Conservation (phyloP, 371 early-diverging fungal genomes). For the Batkoa obscura region DNA sequence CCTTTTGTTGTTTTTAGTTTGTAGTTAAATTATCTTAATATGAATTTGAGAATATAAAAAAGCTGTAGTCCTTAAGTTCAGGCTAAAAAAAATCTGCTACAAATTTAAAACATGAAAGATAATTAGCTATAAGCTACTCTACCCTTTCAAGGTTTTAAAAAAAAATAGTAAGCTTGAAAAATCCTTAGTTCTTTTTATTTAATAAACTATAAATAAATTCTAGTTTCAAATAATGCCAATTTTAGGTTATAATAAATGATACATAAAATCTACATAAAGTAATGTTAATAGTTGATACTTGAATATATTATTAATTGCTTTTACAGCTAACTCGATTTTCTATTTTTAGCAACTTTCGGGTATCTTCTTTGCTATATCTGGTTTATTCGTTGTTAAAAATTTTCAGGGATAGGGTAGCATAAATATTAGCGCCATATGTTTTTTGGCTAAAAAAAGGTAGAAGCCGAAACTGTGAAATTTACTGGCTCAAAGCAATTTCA, state of each 20-base stretch:
- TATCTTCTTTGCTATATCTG: too few relatives aligned
- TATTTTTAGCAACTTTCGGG: too few relatives aligned
- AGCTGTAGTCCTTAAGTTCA: background rate
- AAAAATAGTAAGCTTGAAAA: background rate
- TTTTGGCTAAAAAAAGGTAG: too few relatives aligned
- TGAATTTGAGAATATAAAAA: background rate
- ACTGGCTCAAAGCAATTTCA: too few relatives aligned
- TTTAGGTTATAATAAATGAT: background rate
- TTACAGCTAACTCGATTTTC: too few relatives aligned
- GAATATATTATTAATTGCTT: too few relatives aligned
- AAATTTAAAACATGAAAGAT: background rate
- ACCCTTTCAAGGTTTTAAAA: background rate
- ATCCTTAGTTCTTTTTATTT: background rate
- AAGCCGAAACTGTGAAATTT: too few relatives aligned
- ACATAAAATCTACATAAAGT: background rate
- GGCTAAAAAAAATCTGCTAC: background rate
- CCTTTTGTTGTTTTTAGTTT: background rate
- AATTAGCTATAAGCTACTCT: background rate
- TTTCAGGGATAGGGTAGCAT: too few relatives aligned
- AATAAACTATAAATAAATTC: background rate
- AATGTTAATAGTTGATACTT: too few relatives aligned
- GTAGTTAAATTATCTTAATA: background rate
- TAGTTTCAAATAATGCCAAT: background rate
- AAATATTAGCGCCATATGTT: too few relatives aligned
- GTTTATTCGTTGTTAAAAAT: too few relatives aligned